These are phyloP conservation scores for Berberis thunbergii DNA, from an alignment of 164 flowering plant genomes.

Conservation along the genomic window DNA sequence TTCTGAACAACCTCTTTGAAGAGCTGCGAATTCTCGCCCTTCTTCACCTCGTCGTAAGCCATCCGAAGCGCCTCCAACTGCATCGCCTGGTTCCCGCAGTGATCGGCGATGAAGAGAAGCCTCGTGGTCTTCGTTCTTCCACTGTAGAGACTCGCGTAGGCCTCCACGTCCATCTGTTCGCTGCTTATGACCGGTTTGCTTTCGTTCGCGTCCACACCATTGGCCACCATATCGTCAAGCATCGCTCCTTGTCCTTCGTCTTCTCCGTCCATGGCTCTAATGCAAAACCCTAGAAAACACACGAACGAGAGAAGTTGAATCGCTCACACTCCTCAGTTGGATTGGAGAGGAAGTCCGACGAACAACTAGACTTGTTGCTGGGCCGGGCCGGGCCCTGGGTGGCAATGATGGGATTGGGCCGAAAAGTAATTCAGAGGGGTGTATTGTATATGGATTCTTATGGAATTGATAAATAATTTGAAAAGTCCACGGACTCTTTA, in stretches of 20 bases:
- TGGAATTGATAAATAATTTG: no score
- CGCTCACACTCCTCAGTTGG: no score
- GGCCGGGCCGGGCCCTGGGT: no score
- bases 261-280: constrained; percentile 9
- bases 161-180: constrained; percentile 84
- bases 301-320: no score
- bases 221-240: constrained; percentile 38
- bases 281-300: no score
- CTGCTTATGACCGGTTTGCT: constrained; percentile 50
- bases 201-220: constrained; percentile 33
- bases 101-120: constrained; percentile 76
- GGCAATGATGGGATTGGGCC: no score
- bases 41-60: constrained; percentile 89
- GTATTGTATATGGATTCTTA: no score
- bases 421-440: no score
- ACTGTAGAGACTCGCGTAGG: constrained; percentile 62
- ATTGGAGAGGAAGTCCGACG: no score
- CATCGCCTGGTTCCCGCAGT: constrained; percentile 47
- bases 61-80: constrained; percentile 76
- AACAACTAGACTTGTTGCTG: no score
- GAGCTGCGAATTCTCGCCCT: constrained; percentile 74
- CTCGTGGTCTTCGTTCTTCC: constrained; percentile 78
- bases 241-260: constrained; percentile 47
- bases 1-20: constrained; percentile 65
- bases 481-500: no score